Percentiles rank a stretch among this genome's conserved stretches.
Evolutionary conservation across 352 stramenopile species (phyloP).

Genomic region (Phytophthora lateralis): DNA sequence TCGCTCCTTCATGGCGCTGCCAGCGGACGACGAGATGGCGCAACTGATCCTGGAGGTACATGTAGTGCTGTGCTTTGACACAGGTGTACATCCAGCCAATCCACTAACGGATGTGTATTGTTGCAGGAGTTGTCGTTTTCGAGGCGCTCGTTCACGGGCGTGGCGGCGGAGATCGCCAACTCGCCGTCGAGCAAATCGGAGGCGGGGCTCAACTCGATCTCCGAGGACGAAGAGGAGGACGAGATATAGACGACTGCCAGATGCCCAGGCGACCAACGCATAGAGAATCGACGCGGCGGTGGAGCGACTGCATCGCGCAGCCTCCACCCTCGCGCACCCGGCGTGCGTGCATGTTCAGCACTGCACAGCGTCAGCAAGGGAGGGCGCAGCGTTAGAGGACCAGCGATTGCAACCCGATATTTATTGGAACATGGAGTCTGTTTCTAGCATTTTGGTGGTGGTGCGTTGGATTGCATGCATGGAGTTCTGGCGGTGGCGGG

Average conservation of each 20-base stretch:
- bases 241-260: conserved; percentile 38
- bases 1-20: conserved; percentile 74
- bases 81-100: not conserved
- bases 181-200: conserved; percentile 63
- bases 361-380: conserved; percentile 12
- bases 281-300: conserved; percentile 15
- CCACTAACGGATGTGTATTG: conserved; percentile 4
- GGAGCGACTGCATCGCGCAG: conserved; percentile 11
- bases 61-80: conserved; percentile 9
- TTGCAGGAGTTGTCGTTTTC: conserved; percentile 64
- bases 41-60: conserved; percentile 82
- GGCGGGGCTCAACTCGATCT: conserved; percentile 70
- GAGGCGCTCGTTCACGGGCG: conserved; percentile 60
- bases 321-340: not conserved
- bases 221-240: conserved; percentile 54
- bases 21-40: conserved; percentile 73
- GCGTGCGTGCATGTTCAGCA: conserved; percentile 9
- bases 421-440: conserved; percentile 46
- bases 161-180: conserved; percentile 65
- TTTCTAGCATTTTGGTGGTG: conserved; percentile 27
- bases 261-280: conserved; percentile 20
- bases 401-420: conserved; percentile 39
- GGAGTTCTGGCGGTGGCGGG: conserved; percentile 16
- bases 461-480: not conserved
- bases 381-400: conserved; percentile 28